A percentile compares a stretch with the other conserved stretches of the same genome.
Conservation (phyloP, 163 green algal genomes). For the Scenedesmus sp. region DNA sequence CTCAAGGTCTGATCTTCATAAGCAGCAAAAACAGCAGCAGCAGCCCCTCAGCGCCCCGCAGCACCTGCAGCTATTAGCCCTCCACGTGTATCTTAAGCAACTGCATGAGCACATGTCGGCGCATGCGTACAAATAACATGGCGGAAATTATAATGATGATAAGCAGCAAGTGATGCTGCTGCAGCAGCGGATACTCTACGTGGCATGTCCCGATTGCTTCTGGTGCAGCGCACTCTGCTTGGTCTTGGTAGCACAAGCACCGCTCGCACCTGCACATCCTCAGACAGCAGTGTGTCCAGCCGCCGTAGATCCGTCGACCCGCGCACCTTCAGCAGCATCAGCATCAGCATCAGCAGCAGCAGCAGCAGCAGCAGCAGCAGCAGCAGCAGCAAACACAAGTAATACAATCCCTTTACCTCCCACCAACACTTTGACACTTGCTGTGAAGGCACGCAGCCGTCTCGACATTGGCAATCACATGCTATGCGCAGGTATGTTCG, state of each 20-base stretch:
- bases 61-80: neutral
- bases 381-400: neutral
- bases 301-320: constrained; percentile 38
- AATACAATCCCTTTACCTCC: no score
- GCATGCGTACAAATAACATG: neutral
- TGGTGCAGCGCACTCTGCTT: neutral
- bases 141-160: neutral
- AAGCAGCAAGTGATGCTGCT: neutral
- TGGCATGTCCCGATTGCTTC: neutral
- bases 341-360: neutral
- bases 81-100: neutral
- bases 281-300: constrained; percentile 34
- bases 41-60: neutral
- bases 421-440: no score
- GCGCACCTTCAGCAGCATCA: constrained; percentile 9
- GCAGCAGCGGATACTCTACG: neutral
- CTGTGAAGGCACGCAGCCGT: no score
- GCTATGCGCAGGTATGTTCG: no score
- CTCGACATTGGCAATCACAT: no score
- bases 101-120: neutral
- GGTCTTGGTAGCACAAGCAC: neutral
- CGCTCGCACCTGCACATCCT: constrained; percentile 35
- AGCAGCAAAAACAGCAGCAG: neutral
- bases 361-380: neutral
- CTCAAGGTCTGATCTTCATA: no score